A percentile compares a stretch with the other conserved stretches of the same genome.
phyloP scores from a whole-genome alignment of 1,284 basidiomycete genomes.

The Leccinum cinnamomeum region DNA sequence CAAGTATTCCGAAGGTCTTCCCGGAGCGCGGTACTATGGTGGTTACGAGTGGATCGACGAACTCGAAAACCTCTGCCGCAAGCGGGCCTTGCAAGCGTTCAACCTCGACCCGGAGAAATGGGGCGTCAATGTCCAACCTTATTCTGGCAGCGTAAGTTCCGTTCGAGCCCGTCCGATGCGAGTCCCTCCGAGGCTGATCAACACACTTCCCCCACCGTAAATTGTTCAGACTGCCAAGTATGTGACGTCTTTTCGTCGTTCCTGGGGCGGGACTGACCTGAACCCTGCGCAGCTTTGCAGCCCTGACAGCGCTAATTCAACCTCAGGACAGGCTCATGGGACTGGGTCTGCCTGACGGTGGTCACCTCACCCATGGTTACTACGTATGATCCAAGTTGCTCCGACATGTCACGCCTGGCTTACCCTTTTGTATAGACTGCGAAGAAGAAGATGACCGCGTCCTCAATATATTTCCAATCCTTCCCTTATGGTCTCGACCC shows the following conservation, averaged over 20 bases:
- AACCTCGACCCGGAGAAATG: slow-evolving; percentile 91
- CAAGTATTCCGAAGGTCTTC: slow-evolving; percentile 97
- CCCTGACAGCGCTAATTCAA: slow-evolving; percentile 94
- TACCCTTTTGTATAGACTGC: slow-evolving; percentile 66
- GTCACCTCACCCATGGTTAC: slow-evolving; percentile 97
- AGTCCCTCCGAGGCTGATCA: slow-evolving; percentile 5
- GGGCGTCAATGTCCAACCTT: slow-evolving; percentile 99
- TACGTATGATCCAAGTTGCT: slow-evolving; percentile 59
- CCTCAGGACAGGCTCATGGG: slow-evolving; percentile 99
- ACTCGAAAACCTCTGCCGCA: slow-evolving; percentile 92
- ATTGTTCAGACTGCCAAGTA: slow-evolving; percentile 75
- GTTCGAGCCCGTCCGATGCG: slow-evolving; percentile 4
- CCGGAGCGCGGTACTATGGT: slow-evolving; percentile 95
- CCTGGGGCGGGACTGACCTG: slow-evolving; percentile 6
- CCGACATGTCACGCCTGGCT: neutral
- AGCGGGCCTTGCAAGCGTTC: slow-evolving; percentile 96
- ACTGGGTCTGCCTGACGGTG: slow-evolving; percentile 97
- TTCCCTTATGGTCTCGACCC: slow-evolving; percentile 92
- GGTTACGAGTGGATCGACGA: slow-evolving; percentile 98
- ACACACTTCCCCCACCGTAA: neutral
- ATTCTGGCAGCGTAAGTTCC: slow-evolving; percentile 86
- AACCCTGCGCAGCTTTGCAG: slow-evolving; percentile 76
- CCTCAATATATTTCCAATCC: slow-evolving; percentile 99
- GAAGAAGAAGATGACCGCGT: slow-evolving; percentile 99
- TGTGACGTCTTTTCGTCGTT: slow-evolving; percentile 21